Base-by-base conservation (phyloP, 345 rosid genomes). In the Carallia pectinifolia region DNA sequence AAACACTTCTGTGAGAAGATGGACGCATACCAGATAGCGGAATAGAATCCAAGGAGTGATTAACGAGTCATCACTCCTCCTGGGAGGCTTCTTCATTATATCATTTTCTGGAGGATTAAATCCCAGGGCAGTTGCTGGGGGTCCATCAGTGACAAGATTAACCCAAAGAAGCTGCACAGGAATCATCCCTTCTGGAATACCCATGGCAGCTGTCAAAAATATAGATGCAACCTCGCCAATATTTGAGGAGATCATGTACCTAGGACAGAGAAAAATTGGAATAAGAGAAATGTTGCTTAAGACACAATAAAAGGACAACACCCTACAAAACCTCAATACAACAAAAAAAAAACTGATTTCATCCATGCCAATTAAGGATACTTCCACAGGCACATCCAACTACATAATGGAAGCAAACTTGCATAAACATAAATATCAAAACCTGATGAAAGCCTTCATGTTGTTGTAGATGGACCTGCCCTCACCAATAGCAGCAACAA, bases 121-220 rank as follows among this genome's bases (percentile, higher is more conserved):
- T 66, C 99, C 99, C 65, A 95, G 71, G 60, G 99, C 99, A 9
- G 99, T 95, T 52, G 99, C 99, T 53, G 99, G 98, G 30, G 99
- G 99, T 31, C 99, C 98, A 62, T 95, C 99, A 0, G 99, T 95
- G 29, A 95, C 99, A 29, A 95, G 97, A 80, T 95, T 95, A 33
- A 95, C 99, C 99, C 99, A 95, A 58, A 95, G 90, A 84, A 95
- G 97, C 84, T 95, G 99, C 62, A 95, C 99, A 0, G 98, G 99
- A 36, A 95, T 95, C 97, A 95, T 85, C 72, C 97, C 99, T 79
- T 95, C 99, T 5, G 99, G 99, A 79, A 95, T 95, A 66, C 99
- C 98, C 81, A 95, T 81, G n/a, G 99, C 99, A 68, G 99, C 91
- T 2, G 99, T 95, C 72, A 95, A 77, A 73, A 95, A 95, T 70